Evolutionary conservation across 164 flowering plant species (phyloP), one percentile per base, ranked within the genome.

Genomic region (Echeveria elegans): DNA sequence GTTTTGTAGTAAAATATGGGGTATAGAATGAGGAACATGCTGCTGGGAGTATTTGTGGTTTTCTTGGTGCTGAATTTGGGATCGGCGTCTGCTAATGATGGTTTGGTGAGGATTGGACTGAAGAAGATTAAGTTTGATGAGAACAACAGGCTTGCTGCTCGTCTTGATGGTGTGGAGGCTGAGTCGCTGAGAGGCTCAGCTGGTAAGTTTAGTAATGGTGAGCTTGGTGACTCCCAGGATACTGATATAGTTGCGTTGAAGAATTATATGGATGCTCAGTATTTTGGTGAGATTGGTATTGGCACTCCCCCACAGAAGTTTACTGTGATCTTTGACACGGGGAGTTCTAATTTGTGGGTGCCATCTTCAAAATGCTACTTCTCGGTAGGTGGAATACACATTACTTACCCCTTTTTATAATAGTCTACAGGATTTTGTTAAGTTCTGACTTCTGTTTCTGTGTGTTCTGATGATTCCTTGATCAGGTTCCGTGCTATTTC

Each of bases 261-360:
- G 78, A 90, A 90, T 67, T 90, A 88, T 78, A 72, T 90, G 85
- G 90, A 90, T 80, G 92, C 97, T 72, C 97, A 90, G 76, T 90
- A 90, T 73, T 88, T 79, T 69, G 94, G 97, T 61, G 97, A 90
- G 79, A 87, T 90, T 79, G 84, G 78, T 48, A 72, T 90, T 68
- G 97, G 97, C 26, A 79, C 87, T 63, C 97, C 97, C 6, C 83
- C 92, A n/a, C 97, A 90, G 72, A 90, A 77, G 67, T 90, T 90
- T 78, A 90, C 92, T 38, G 94, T 90, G 36, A 80, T 90, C 11
- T 90, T 88, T 74, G 97, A 90, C 72, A 90, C 97, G 1, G 97
- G 97, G 1, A 90, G 97, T 74, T 82, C 97, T 40, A 90, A 90
- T 70, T 64, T 90, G 72, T 90, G 97, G 97, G 97, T 90, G 68